Percentiles rank a stretch among this genome's conserved stretches.
Evolutionary conservation across 2,329 filamentous ascomycete genomes (phyloP).

Genomic region (Trichophyton equinum): DNA sequence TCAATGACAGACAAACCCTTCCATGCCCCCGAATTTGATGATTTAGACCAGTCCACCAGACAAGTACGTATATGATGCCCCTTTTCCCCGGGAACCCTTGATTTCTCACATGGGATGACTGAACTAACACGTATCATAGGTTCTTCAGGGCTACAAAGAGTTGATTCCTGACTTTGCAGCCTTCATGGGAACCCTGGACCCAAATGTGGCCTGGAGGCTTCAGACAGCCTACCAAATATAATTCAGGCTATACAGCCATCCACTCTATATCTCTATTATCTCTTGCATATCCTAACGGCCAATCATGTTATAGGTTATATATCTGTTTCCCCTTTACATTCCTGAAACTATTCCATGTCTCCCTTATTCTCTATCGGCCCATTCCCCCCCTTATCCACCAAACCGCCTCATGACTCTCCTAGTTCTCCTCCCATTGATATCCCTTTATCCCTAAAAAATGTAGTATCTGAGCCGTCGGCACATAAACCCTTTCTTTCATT

Average conservation of each 20-base stretch:
- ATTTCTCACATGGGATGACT: no score
- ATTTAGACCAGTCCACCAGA: conserved; percentile 61
- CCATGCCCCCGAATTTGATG: conserved; percentile 47
- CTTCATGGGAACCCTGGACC: conserved; percentile 33
- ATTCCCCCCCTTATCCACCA: background rate
- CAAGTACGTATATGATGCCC: conserved; percentile 43
- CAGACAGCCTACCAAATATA: conserved; percentile 33
- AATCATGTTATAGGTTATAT: conserved; percentile 2
- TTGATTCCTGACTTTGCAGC: conserved; percentile 37
- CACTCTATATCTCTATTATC: background rate
- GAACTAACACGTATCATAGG: conserved; percentile 17
- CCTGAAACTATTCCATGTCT: background rate
- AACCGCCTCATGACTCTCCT: background rate
- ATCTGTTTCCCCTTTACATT: background rate
- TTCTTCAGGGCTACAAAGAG: conserved; percentile 36
- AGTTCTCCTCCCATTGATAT: background rate
- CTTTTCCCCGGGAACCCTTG: background rate
- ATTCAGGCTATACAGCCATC: conserved; percentile 6
- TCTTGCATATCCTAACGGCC: background rate
- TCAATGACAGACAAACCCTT: conserved; percentile 50
- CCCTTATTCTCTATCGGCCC: background rate
- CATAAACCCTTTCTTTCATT: background rate
- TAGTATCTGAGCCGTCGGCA: background rate
- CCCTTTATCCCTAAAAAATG: background rate
- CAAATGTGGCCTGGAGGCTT: conserved; percentile 30